Evolutionary conservation across 225 moss, liverwort and hornwort genomes (phyloP).

Genomic region (Ulota crispa): DNA sequence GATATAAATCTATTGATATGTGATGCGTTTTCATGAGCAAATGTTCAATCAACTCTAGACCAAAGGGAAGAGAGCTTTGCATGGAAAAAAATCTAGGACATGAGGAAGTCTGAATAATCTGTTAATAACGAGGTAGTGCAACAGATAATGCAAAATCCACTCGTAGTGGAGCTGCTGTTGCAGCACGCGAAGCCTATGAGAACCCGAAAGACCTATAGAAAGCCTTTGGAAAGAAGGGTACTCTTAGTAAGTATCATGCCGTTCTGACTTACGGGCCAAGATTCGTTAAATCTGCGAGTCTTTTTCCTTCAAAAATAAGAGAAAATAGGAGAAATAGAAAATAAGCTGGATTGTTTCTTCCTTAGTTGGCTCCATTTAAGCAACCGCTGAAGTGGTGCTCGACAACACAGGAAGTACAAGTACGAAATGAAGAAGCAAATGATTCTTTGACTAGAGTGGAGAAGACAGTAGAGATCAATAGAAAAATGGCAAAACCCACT

Average conservation of each 20-base stretch:
- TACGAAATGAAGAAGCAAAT: neutral
- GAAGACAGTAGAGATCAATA: neutral
- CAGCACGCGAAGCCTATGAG: too few relatives aligned
- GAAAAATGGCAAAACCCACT: conserved; percentile 16
- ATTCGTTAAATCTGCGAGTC: neutral
- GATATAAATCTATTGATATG: too few relatives aligned
- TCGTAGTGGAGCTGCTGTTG: too few relatives aligned
- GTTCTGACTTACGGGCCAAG: too few relatives aligned
- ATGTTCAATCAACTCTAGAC: neutral
- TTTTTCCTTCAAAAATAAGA: neutral
- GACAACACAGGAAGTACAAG: neutral
- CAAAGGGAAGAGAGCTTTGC: neutral
- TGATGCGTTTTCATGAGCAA: too few relatives aligned
- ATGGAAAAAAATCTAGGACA: neutral
- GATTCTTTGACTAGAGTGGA: neutral
- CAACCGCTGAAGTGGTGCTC: neutral
- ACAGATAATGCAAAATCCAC: neutral
- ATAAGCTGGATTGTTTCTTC: neutral
- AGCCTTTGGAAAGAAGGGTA: neutral
- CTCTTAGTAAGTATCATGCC: too few relatives aligned
- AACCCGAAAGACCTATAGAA: neutral
- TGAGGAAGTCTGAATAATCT: neutral
- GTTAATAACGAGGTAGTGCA: neutral
- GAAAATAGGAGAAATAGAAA: neutral
- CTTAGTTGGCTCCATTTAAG: neutral